These are phyloP conservation scores for Xylaria sp. DNA, from an alignment of 2,329 filamentous ascomycete species.

Conservation along the genomic window DNA sequence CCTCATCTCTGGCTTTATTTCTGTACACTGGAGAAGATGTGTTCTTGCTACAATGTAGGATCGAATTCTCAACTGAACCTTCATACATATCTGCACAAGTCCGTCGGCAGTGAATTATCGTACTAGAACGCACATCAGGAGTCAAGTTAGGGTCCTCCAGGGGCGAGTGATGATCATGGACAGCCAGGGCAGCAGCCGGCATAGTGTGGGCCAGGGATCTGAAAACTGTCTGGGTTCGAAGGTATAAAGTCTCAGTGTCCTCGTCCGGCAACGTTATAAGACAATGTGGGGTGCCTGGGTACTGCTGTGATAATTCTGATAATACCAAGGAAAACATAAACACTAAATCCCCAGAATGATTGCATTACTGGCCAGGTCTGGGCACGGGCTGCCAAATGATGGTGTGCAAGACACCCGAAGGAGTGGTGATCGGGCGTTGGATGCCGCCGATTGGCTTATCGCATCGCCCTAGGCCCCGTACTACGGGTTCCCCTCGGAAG, in stretches of 20 bases:
- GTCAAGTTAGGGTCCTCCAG: constrained; percentile 13
- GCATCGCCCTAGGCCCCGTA: constrained; percentile 23
- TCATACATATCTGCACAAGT: neutral
- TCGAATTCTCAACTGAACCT: neutral
- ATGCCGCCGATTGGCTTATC: constrained; percentile 18
- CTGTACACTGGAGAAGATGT: neutral
- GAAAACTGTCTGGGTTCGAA: constrained; percentile 12
- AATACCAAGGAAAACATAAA: neutral
- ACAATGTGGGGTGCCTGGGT: neutral
- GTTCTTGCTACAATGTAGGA: neutral
- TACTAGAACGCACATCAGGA: neutral
- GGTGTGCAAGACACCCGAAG: constrained; percentile 13
- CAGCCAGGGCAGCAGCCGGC: constrained; percentile 3
- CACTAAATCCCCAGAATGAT: neutral
- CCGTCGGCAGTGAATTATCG: neutral
- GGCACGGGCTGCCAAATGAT: constrained; percentile 15
- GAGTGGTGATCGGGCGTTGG: constrained; percentile 23
- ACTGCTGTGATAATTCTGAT: too few species aligned
- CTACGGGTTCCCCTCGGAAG: constrained; percentile 4
- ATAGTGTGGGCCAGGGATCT: neutral
- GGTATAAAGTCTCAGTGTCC: neutral
- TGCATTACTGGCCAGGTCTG: neutral
- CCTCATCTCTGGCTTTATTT: neutral
- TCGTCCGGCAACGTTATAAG: neutral
- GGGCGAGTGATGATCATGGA: constrained; percentile 1